Base-by-base conservation (phyloP, 2,329 filamentous ascomycete species). In the Calonectria pteridis region DNA sequence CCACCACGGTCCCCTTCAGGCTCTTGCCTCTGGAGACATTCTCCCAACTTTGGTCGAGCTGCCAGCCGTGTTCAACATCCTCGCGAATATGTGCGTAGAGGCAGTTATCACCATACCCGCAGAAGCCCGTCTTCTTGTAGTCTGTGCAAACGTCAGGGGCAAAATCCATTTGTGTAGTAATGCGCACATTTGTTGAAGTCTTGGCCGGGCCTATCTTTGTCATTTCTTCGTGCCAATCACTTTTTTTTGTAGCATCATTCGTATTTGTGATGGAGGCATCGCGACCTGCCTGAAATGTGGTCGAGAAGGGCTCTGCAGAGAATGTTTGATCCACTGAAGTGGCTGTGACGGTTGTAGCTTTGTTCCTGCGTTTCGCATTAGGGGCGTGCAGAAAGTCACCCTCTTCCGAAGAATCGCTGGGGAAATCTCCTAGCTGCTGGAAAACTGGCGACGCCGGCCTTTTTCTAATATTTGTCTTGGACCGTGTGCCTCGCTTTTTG, bases 61-160 rank as follows among this genome's bases (percentile, higher is more conserved):
- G 95, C 97, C 97, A 99, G 3, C 97, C 97, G 82, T 96, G 94
- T 79, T 96, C 95, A 82, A 95, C 93, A 83, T 95, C 94, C 80
- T 94, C 93, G 71, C 95, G 88, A 9, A 91, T 91, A 81, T 97
- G 94, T 0, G 95, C 82, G 81, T 93, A 97, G 81, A 96, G 98
- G 87, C 92, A 28, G 86, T 94, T 77, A 11, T 84, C 83, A 0
- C 82, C 82, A 14, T 80, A 84, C 0, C 83, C 83, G 50, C 83
- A 85, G n/a, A 78, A 82, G 0, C 93, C 93, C 0, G 93, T 97
- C 80, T 94, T 90, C 78, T 96, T 96, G 64, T 79, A 81, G 4
- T 98, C 97, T 84, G 98, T 98, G 85, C 97, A 99, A 0, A 98
- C 94, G 77, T 98, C 97, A 0, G 96, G 95, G 0, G 94, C 93